A percentile compares a stretch with the other conserved stretches of the same genome.
These are phyloP conservation scores for Xylariaceae sp. DNA, from an alignment of 2,329 filamentous ascomycete genomes.

Conservation along the genomic window DNA sequence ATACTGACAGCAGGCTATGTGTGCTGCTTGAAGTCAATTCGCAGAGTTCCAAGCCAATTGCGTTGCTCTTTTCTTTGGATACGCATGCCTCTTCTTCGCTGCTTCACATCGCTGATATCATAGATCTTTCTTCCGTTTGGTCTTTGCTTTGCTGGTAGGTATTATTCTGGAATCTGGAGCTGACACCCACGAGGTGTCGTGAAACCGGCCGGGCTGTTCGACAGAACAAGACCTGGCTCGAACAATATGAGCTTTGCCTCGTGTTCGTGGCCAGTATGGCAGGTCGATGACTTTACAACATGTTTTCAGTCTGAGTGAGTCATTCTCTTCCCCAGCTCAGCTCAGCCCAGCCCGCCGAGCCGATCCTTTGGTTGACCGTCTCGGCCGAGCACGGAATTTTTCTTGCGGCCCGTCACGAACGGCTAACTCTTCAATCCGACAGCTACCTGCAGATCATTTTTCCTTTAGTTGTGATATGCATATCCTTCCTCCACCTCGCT, in stretches of 20 bases:
- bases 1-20: neutral
- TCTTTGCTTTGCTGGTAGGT: constrained; percentile 2
- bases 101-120: constrained; percentile 8
- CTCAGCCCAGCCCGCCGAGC: neutral
- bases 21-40: neutral
- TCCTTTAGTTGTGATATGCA: constrained; percentile 63
- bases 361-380: neutral
- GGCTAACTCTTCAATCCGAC: constrained; percentile 17
- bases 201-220: constrained; percentile 7
- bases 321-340: neutral
- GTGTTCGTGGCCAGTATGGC: constrained; percentile 56
- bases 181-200: constrained; percentile 13
- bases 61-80: neutral
- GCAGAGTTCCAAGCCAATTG: constrained; percentile 2
- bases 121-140: constrained; percentile 7
- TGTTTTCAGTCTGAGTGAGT: constrained; percentile 66
- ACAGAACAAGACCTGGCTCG: constrained; percentile 13
- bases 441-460: constrained; percentile 78
- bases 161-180: constrained; percentile 6
- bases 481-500: constrained; percentile 65
- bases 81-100: neutral
- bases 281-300: constrained; percentile 56
- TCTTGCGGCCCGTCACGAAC: constrained; percentile 2
- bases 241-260: constrained; percentile 43
- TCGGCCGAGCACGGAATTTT: neutral